Conservation (phyloP, 345 rosid species). For the Psidium guajava region DNA sequence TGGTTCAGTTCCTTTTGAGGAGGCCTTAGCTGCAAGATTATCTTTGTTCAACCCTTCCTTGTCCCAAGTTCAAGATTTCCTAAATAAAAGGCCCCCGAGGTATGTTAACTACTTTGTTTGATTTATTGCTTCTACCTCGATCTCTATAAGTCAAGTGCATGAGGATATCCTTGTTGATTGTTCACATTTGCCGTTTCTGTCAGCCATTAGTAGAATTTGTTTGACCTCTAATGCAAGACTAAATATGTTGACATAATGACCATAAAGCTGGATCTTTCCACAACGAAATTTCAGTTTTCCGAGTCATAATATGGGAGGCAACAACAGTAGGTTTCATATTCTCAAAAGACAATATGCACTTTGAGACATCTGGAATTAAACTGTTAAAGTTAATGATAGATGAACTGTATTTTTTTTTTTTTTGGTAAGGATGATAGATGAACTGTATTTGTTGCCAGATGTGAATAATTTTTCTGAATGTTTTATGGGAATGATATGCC, state of each 20-base stretch:
- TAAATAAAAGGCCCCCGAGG: conserved; percentile 74
- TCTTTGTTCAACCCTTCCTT: conserved; percentile 79
- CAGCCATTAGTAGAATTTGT: background rate
- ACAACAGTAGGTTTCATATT: background rate
- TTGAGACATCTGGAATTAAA: background rate
- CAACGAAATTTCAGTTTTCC: background rate
- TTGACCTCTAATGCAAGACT: background rate
- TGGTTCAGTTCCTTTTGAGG: conserved; percentile 93
- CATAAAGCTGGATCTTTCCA: background rate
- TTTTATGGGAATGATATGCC: background rate
- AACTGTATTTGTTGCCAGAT: background rate
- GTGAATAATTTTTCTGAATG: background rate
- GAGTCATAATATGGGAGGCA: background rate
- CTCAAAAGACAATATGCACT: background rate
- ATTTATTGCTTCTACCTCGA: background rate
- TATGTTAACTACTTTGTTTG: conserved; percentile 9
- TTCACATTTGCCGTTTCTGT: background rate
- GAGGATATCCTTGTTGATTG: background rate
- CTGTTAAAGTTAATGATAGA: background rate
- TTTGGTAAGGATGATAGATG: background rate
- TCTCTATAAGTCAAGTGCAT: background rate
- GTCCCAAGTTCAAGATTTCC: conserved; percentile 66
- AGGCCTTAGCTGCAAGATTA: conserved; percentile 85
- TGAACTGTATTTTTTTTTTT: background rate
- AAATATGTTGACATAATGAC: background rate